Evolutionary conservation across 2,329 filamentous ascomycete species (phyloP), one percentile per base, ranked within the genome.

Genomic region (Xylariaceae sp.): DNA sequence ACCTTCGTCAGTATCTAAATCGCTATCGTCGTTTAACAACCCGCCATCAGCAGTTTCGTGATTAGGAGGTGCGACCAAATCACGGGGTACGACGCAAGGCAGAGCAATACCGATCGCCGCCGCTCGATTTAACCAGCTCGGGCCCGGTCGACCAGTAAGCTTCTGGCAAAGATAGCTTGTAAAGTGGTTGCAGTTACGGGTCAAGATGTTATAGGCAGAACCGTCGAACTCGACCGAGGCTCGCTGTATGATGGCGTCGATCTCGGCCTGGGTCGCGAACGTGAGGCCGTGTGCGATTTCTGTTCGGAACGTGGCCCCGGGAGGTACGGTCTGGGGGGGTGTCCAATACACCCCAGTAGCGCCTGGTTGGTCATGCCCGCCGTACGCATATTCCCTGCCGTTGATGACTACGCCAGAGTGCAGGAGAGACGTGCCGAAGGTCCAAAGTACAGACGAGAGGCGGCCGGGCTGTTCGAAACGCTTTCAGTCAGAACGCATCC

Each of bases 101-200:
- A 94, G 62, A 9, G 83, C 83, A 36, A 89, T 74, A 27, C 87
- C 87, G 47, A 94, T 86, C 51, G 76, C 83, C n/a, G 87, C 87
- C 1, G 87, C 87, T 39, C 87, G 76, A 56, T 94, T 94, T 38
- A 94, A 66, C 83, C 86, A 94, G 13, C 62, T 64, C 0, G 87
- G 87, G 0, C 83, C 84, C 1, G 78, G 67, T 31, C 76, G 73
- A 5, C 81, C 78, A 2, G 85, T 90, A 38, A 94, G 71, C 50
- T 76, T 76, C 58, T 82, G 70, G 62, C 84, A 88, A 13, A 94
- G 72, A 53, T 83, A 78, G 14, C 78, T 79, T 2, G 86, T 90
- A 59, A 94, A 94, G 60, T 94, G 87, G 60, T 94, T 94, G 72
- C 87, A 94, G 62, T 94, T 94, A 52, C 80, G 80, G 14, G 81